phyloP scores from a whole-genome alignment of 192 early-diverging fungal species.

The Backusella tarrabulga region DNA sequence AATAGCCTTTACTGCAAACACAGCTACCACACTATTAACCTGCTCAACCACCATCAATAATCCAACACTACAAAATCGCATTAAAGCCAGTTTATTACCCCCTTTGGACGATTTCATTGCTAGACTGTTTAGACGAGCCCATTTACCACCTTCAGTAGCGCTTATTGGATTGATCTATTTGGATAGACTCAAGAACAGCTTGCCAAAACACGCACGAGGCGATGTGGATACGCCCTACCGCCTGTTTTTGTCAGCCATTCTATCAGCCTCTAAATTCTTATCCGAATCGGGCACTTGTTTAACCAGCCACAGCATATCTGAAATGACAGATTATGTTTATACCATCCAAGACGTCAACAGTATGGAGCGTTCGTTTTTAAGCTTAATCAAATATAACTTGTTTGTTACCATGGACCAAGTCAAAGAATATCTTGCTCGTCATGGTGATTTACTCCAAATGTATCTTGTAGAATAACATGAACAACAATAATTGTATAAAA shows the following conservation, averaged over 20 bases:
- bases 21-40: constrained; percentile 8
- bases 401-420: constrained; percentile 48
- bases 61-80: constrained; percentile 11
- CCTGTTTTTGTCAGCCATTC: constrained; percentile 63
- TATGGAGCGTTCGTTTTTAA: constrained; percentile 54
- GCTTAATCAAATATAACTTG: constrained; percentile 46
- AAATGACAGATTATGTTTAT: constrained; percentile 50
- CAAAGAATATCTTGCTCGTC: constrained; percentile 27
- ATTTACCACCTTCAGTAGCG: constrained; percentile 18
- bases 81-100: constrained; percentile 6
- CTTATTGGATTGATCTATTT: constrained; percentile 67
- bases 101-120: constrained; percentile 24
- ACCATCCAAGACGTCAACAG: constrained; percentile 46
- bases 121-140: constrained; percentile 9
- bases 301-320: constrained; percentile 25
- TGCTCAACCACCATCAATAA: constrained; percentile 17
- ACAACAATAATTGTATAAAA: not conserved
- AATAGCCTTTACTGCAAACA: constrained; percentile 19
- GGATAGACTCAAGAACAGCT: constrained; percentile 53
- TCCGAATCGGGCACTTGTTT: constrained; percentile 36
- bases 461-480: constrained; percentile 5
- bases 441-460: constrained; percentile 25
- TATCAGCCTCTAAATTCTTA: constrained; percentile 64
- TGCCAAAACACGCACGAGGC: constrained; percentile 58
- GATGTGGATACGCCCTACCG: constrained; percentile 69